A percentile compares a stretch with the other conserved stretches of the same genome.
Evolutionary conservation across 139 green algal species (phyloP).

Genomic region (Pseudopediastrum boryanum): DNA sequence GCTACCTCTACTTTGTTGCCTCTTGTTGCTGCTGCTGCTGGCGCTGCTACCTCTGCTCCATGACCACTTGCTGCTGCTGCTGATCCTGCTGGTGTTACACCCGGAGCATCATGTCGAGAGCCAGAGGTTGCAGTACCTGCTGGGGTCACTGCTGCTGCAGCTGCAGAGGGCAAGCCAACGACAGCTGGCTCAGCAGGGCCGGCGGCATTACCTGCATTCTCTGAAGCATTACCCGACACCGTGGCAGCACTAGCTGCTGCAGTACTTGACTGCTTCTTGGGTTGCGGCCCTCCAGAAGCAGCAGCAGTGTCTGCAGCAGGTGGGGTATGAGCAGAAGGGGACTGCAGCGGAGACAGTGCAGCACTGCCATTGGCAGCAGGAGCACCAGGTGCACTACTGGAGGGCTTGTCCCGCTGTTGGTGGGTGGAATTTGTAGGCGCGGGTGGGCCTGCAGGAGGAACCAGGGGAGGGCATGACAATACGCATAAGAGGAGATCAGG

Average conservation of each 20-base stretch:
- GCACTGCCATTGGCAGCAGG: not conserved
- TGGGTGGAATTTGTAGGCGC: not conserved
- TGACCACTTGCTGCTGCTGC: too few species aligned
- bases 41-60: slow-evolving; percentile 5
- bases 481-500: too few species aligned
- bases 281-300: too few species aligned
- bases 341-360: not conserved
- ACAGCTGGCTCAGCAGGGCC: too few species aligned
- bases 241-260: not conserved
- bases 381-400: not conserved
- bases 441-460: slow-evolving; percentile 5
- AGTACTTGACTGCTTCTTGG: slow-evolving; percentile 21
- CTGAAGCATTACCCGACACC: too few species aligned
- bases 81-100: not conserved
- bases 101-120: not conserved
- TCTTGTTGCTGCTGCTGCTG: too few species aligned
- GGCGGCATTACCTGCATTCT: too few species aligned
- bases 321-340: not conserved
- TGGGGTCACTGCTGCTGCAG: not conserved
- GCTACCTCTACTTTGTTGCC: too few species aligned
- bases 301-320: not conserved
- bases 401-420: slow-evolving; percentile 1
- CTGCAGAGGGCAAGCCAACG: too few species aligned
- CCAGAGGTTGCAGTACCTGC: not conserved
- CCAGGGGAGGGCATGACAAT: too few species aligned